phyloP scores from a whole-genome alignment of 2,329 filamentous ascomycete genomes.

The Penicillium sp. region DNA sequence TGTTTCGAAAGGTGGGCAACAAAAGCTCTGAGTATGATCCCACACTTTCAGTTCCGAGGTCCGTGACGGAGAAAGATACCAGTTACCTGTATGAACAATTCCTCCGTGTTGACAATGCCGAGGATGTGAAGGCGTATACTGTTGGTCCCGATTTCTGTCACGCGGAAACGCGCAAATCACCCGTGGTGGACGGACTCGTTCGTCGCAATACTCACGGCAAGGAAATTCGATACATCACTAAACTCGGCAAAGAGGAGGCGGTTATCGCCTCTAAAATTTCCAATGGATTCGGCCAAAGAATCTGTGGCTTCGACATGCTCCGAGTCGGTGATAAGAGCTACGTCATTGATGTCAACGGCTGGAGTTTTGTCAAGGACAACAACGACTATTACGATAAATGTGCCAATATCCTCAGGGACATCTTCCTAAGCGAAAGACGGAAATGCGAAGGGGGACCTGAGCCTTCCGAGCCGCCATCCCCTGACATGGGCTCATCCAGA shows the following conservation, averaged over 20 bases:
- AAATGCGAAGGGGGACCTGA: constrained; percentile 36
- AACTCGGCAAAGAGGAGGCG: constrained; percentile 75
- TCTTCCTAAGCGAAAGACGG: constrained; percentile 78
- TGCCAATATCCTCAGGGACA: constrained; percentile 79
- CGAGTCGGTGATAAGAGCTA: constrained; percentile 87
- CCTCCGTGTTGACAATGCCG: constrained; percentile 91
- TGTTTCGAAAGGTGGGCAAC: constrained; percentile 97
- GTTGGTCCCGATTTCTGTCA: constrained; percentile 93
- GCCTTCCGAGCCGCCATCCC: constrained; percentile 35
- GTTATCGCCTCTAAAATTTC: constrained; percentile 88
- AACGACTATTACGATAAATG: constrained; percentile 97
- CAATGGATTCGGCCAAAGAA: constrained; percentile 85
- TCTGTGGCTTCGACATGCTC: constrained; percentile 93
- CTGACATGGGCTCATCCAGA: constrained; percentile 36
- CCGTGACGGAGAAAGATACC: constrained; percentile 74
- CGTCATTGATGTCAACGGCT: constrained; percentile 98
- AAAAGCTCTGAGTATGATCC: constrained; percentile 95
- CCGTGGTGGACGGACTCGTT: constrained; percentile 93
- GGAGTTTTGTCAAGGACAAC: constrained; percentile 99
- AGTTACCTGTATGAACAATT: constrained; percentile 99
- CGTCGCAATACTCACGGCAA: constrained; percentile 96
- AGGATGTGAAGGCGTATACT: constrained; percentile 98
- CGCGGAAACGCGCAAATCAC: constrained; percentile 94
- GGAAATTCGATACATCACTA: constrained; percentile 92
- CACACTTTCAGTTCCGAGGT: constrained; percentile 72